phyloP scores from a whole-genome alignment of 441 rosid species.

The Breynia disticha region DNA sequence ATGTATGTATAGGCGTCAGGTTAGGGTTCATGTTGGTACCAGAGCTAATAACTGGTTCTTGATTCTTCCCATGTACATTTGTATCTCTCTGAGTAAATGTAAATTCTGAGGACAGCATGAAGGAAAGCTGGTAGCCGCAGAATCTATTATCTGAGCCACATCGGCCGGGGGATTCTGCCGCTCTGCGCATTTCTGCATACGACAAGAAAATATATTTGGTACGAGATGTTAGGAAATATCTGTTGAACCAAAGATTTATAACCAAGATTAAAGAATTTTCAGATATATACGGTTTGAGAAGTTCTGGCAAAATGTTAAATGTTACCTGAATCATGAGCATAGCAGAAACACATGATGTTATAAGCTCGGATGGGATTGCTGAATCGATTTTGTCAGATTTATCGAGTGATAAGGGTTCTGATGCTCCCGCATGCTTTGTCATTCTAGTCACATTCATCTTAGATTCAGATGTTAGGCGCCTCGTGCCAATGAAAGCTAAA shows the following conservation, averaged over 20 bases:
- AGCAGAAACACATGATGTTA: slow-evolving; percentile 84
- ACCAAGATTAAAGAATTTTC: no score
- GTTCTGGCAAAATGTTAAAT: background rate
- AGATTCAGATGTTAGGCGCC: slow-evolving; percentile 29
- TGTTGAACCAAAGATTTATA: no score
- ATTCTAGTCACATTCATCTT: slow-evolving; percentile 22
- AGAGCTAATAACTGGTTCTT: slow-evolving; percentile 89
- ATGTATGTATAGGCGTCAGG: background rate
- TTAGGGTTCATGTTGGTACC: slow-evolving; percentile 53
- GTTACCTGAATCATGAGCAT: slow-evolving; percentile 84
- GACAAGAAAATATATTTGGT: slow-evolving; percentile 3
- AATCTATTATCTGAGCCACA: slow-evolving; percentile 82
- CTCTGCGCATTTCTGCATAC: slow-evolving; percentile 74
- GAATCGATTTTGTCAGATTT: slow-evolving; percentile 32
- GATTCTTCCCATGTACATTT: slow-evolving; percentile 90
- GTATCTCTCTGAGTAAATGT: slow-evolving; percentile 75
- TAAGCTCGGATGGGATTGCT: slow-evolving; percentile 63
- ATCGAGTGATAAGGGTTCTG: slow-evolving; percentile 23
- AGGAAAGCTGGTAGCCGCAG: slow-evolving; percentile 69
- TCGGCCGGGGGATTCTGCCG: slow-evolving; percentile 81
- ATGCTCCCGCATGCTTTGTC: slow-evolving; percentile 30
- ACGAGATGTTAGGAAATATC: no score
- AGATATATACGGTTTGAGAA: background rate
- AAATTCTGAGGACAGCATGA: slow-evolving; percentile 76
- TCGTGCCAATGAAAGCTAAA: slow-evolving; percentile 42